Base-by-base conservation (phyloP, 1,139 yeast genomes). In the Yamadazyma triangularis region DNA sequence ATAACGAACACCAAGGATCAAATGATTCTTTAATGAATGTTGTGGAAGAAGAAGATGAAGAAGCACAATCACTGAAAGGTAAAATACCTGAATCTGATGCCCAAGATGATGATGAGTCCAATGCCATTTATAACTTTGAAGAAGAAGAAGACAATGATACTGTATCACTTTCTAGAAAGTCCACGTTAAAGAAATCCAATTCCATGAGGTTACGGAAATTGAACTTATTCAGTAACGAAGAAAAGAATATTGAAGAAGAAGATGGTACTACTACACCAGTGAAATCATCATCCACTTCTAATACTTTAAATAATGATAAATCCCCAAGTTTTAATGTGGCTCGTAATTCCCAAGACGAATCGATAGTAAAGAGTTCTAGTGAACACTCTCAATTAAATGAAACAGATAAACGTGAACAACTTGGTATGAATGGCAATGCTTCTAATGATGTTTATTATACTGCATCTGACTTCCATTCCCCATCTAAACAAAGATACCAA, bases 171-270 rank as follows among this genome's bases (percentile, higher is more conserved):
- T 62, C 71, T 2, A 45, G 71, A 29, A 64, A 61, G 30, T 61
- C 70, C 3, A 64, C 71, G 1, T 40, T 65, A 26, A 62, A 59
- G 36, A 63, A 64, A 36, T 51, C 65, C 18, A 64, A 64, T 38
- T 66, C 73, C 5, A 59, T 63, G 61, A 57, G 68, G 31, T 58
- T 68, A 24, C 48, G 73, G n/a, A 67, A 65, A 35, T 50, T 68
- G 27, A 60, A 67, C 34, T 48, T 68, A 23, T 66, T 65, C 41
- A 54, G 44, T 32, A 45, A 44, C 15, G 40, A 41, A 11, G 36
- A 34, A 15, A 25, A 29, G 1, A 39, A 40, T 13, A 39, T 38
- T 8, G 35, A 34, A 14, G 45, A 44, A 21, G 48, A 46, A 18
- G 36, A 33, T 13, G 32, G 30, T 7, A 24, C 11, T 23, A 27